phyloP scores from a whole-genome alignment of 805 yeast genomes.

The Lipomyces chichibuensis region DNA sequence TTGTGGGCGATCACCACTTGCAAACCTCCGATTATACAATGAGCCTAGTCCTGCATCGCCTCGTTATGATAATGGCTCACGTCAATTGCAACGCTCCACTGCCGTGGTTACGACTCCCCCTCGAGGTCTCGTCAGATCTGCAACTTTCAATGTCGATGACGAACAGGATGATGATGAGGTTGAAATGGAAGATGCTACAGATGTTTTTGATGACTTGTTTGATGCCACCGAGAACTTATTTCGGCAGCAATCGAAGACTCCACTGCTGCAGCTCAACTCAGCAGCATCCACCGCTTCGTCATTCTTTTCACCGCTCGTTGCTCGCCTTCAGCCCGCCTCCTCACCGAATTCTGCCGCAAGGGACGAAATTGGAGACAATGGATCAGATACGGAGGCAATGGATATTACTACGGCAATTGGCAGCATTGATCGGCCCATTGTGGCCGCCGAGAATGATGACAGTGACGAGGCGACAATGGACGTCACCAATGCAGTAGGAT shows the following conservation, averaged over 20 bases:
- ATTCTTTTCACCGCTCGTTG: constrained; percentile 15
- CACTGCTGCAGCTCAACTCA: neutral
- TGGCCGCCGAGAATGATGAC: constrained; percentile 7
- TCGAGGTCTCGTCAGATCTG: neutral
- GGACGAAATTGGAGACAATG: constrained; percentile 18
- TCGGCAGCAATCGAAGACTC: neutral
- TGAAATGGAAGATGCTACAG: constrained; percentile 38
- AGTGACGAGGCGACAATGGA: constrained; percentile 35
- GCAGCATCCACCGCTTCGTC: neutral
- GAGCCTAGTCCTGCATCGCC: neutral
- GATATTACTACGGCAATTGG: constrained; percentile 32
- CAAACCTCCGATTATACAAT: neutral
- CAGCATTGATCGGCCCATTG: constrained; percentile 4
- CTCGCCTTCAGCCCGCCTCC: constrained; percentile 5
- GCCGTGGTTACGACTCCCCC: neutral
- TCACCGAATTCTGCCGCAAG: neutral
- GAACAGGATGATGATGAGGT: constrained; percentile 31
- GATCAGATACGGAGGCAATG: constrained; percentile 30
- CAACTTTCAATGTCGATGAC: constrained; percentile 7
- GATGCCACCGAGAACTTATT: neutral
- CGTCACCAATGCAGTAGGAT: constrained; percentile 32
- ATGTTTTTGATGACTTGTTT: constrained; percentile 33
- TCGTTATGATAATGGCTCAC: neutral
- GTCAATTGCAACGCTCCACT: neutral
- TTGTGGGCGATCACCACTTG: constrained; percentile 2